These are phyloP conservation scores for Gnomoniopsis smithogilvyi DNA, from an alignment of 2,329 filamentous ascomycete species.

Conservation along the genomic window DNA sequence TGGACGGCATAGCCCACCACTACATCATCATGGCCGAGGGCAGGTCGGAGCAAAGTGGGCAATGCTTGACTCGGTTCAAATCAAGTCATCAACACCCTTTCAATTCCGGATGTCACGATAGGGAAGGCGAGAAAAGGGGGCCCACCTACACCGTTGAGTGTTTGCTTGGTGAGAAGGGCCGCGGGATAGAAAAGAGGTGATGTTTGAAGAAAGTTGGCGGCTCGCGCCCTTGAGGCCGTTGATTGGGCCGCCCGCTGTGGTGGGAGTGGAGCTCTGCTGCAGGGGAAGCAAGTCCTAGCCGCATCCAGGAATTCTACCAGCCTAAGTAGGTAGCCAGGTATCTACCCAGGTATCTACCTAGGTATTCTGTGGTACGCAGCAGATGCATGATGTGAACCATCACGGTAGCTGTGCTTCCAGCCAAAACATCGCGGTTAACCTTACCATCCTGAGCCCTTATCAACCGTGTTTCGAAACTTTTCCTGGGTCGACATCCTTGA, in stretches of 20 bases:
- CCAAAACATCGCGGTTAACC: neutral
- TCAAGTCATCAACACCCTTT: too few relatives aligned
- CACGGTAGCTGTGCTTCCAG: neutral
- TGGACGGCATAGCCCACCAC: neutral
- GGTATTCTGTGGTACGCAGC: too few relatives aligned
- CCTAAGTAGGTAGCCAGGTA: too few relatives aligned
- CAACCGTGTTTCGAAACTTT: conserved; percentile 3
- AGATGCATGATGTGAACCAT: too few relatives aligned
- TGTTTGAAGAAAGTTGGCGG: conserved; percentile 9
- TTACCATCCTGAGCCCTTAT: neutral
- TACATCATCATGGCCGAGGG: neutral
- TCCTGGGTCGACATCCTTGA: neutral
- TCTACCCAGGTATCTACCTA: too few relatives aligned
- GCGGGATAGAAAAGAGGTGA: neutral
- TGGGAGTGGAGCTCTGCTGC: neutral
- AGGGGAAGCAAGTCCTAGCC: neutral
- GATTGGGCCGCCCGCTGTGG: neutral
- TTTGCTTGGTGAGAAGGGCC: neutral
- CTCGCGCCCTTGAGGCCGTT: neutral
- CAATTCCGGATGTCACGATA: too few relatives aligned
- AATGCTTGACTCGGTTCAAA: neutral
- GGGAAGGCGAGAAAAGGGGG: neutral
- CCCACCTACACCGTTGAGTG: neutral
- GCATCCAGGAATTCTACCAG: neutral
- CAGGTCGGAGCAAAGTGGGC: too few relatives aligned